Evolutionary conservation across 768 basidiomycete species (phyloP).

Genomic region (Mycena rosella): DNA sequence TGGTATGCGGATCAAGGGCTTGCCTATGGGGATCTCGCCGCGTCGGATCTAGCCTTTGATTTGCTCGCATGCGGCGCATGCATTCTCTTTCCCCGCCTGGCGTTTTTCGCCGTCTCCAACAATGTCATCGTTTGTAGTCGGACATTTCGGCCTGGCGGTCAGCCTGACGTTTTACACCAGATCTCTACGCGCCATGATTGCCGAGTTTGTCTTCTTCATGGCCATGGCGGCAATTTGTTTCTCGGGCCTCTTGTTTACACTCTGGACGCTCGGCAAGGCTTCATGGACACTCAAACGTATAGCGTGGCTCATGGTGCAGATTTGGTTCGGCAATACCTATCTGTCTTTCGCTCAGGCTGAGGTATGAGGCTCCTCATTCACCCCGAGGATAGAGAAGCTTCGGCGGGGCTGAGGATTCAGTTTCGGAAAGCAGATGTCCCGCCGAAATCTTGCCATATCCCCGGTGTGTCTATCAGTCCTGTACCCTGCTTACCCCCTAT

Average conservation of each 20-base stretch:
- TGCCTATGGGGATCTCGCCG: slow-evolving; percentile 57
- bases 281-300: slow-evolving; percentile 52
- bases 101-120: slow-evolving; percentile 84
- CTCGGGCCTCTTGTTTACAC: slow-evolving; percentile 74
- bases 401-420: no score
- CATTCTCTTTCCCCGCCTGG: slow-evolving; percentile 86
- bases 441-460: no score
- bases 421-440: no score
- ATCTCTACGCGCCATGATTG: slow-evolving; percentile 85
- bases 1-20: slow-evolving; percentile 72
- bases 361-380: no score
- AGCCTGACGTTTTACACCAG: no score
- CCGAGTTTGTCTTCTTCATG: slow-evolving; percentile 85
- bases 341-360: no score
- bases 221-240: slow-evolving; percentile 83
- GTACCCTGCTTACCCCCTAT: no score
- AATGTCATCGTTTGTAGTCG: slow-evolving; percentile 84
- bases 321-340: slow-evolving; percentile 89
- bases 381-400: no score
- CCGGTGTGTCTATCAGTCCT: no score
- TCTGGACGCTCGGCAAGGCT: slow-evolving; percentile 59
- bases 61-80: slow-evolving; percentile 88
- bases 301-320: slow-evolving; percentile 80
- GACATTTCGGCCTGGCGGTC: no score
- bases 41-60: slow-evolving; percentile 82